Evolutionary conservation across 2,329 filamentous ascomycete species (phyloP), one percentile per base, ranked within the genome.

Genomic region (Bipolaris oryzae): DNA sequence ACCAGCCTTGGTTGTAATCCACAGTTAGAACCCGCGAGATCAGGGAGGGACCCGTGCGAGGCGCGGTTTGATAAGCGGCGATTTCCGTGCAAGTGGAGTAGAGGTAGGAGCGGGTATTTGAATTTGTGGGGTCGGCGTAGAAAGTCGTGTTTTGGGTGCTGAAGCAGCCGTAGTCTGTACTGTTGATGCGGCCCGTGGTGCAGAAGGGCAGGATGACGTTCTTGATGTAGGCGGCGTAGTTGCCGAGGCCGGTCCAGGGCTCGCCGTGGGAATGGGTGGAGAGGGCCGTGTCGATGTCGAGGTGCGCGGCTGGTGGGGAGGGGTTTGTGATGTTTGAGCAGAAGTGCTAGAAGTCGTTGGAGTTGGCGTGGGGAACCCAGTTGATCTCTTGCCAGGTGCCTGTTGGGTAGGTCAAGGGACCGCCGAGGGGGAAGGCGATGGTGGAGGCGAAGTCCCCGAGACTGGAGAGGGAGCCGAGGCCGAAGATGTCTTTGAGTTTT

Each of bases 361-460:
- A 73, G 38, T 75, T 76, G 53, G 79, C 77, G 0, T 58, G 72
- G 7, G 73, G 69, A 33, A 73, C 67, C 82, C 82, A 85, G 54
- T 80, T 82, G 9, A 85, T 69, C 62, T 84, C 82, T 70, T 84
- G 82, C 82, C 82, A 84, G 4, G 82, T 84, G 21, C 73, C 74
- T 0, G 78, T 81, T 0, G 79, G 78, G 61, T 84, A 84, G 57
- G 77, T 77, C 53, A 82, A 76, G n/a, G 78, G 78, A 0, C 76
- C 78, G n/a, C 78, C 78, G 11, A 81, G 63, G 3, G 81, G 81
- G 37, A 78, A 79, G 0, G 78, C 80, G 55, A 83, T 83, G 0
- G 79, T 78, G 58, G 77, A 75, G 5, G 80, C 80, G 55, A 82
- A 82, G 60, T 82, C 80, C 23, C 79, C 71, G 23, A 79, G 65